Percentiles rank a stretch among this genome's conserved stretches.
Conservation (phyloP, 1,139 yeast species). For the Yamadazyma spencermartinsiae region DNA sequence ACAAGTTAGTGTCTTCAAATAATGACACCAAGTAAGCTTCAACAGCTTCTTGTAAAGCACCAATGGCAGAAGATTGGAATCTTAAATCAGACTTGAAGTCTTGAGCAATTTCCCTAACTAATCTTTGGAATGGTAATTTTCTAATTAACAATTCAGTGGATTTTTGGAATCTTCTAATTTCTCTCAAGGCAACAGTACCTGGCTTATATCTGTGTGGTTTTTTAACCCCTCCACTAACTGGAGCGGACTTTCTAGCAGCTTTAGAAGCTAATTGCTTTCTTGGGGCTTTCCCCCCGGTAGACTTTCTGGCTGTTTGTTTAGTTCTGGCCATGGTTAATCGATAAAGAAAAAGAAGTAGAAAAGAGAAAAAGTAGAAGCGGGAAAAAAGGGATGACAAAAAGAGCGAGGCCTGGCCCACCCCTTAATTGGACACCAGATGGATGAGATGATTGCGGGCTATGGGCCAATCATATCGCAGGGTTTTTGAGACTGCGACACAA, state of each 20-base stretch:
- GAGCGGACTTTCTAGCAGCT: conserved; percentile 56
- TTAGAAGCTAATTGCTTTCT: conserved; percentile 56
- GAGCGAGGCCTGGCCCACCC: too few relatives aligned
- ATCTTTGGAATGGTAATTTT: conserved; percentile 52
- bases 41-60: conserved; percentile 55
- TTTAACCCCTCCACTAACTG: conserved; percentile 53
- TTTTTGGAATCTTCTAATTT: conserved; percentile 55
- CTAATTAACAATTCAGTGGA: conserved; percentile 53
- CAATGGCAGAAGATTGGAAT: conserved; percentile 53
- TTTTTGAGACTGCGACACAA: not conserved
- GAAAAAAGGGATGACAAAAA: conserved; percentile 3
- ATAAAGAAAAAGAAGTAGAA: conserved; percentile 1
- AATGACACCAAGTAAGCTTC: conserved; percentile 54
- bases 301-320: conserved; percentile 55
- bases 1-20: conserved; percentile 54
- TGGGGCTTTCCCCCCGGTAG: conserved; percentile 57
- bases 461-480: conserved; percentile 2
- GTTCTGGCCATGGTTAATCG: conserved; percentile 47
- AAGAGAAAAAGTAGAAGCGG: conserved; percentile 6
- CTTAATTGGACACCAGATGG: not conserved
- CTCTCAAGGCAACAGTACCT: conserved; percentile 57
- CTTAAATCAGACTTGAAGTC: conserved; percentile 53
- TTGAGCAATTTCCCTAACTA: conserved; percentile 52
- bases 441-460: not conserved
- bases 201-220: conserved; percentile 58